These are phyloP conservation scores for Linnemannia zychae DNA, from an alignment of 192 early-diverging fungal genomes.

Conservation along the genomic window DNA sequence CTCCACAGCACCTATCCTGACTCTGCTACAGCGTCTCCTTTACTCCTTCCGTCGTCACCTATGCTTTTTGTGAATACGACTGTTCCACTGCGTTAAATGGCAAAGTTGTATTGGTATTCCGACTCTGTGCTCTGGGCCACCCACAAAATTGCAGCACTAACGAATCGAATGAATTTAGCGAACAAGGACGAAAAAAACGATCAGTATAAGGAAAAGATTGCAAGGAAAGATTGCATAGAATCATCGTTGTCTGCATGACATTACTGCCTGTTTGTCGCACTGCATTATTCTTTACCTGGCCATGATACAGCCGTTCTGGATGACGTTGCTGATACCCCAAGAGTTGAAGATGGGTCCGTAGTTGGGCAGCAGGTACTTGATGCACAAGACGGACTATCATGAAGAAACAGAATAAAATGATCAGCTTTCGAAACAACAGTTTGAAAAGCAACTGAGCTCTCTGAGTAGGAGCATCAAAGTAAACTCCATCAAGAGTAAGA, in stretches of 20 bases:
- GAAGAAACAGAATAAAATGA: background rate
- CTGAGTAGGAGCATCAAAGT: background rate
- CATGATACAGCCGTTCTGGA: constrained; percentile 48
- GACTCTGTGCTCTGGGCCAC: constrained; percentile 52
- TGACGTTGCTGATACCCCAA: constrained; percentile 52
- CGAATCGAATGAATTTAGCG: background rate
- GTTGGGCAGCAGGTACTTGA: constrained; percentile 48
- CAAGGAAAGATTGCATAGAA: background rate
- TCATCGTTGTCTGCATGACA: background rate
- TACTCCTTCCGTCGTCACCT: no score
- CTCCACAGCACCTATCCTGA: no score
- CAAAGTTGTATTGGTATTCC: constrained; percentile 49
- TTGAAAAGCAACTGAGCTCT: no score
- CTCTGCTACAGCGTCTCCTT: no score
- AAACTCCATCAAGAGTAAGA: background rate
- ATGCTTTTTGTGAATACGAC: no score
- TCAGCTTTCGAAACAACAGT: no score
- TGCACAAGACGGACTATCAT: constrained; percentile 41
- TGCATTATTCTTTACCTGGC: constrained; percentile 32
- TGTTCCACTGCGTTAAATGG: constrained; percentile 7
- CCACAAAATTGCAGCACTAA: constrained; percentile 60
- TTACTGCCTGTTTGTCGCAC: background rate
- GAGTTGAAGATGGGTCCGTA: constrained; percentile 29
- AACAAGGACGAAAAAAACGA: background rate
- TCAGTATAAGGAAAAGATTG: background rate